Conservation (phyloP, 176 grass and related monocot species). For the Raddia distichophylla region DNA sequence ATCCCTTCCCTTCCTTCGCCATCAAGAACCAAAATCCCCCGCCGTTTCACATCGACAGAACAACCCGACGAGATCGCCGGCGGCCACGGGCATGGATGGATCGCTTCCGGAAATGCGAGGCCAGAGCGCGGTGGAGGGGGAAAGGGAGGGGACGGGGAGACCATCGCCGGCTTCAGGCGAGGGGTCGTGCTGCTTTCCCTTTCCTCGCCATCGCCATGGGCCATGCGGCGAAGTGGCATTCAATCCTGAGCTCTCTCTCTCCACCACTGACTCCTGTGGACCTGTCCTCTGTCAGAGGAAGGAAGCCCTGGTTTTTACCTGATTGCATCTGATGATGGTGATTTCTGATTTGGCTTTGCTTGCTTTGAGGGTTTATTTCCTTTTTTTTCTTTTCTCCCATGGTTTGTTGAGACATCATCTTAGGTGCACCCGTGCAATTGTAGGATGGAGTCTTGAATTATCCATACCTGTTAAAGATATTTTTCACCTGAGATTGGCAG, state of each 20-base stretch:
- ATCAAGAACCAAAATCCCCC: constrained; percentile 13
- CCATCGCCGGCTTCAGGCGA: background rate
- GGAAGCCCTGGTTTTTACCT: background rate
- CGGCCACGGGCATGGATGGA: background rate
- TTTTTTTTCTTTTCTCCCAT: background rate
- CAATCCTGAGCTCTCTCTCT: background rate
- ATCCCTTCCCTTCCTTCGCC: too few species aligned
- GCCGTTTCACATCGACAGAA: background rate
- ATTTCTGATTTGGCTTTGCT: background rate
- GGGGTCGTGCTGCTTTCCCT: background rate
- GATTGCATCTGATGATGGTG: too few species aligned
- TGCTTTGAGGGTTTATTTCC: background rate
- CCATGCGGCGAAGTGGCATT: background rate
- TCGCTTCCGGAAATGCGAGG: background rate
- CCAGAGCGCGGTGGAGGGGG: constrained; percentile 16
- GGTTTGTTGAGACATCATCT: background rate
- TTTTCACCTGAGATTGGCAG: background rate
- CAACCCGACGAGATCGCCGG: constrained; percentile 14
- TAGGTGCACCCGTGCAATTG: background rate
- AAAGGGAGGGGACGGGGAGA: background rate
- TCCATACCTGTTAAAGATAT: background rate
- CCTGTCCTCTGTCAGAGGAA: background rate
- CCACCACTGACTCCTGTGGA: too few species aligned
- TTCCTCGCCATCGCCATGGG: background rate
- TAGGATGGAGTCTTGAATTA: background rate